Percentiles rank a stretch among this genome's conserved stretches.
These are phyloP conservation scores for Orbilia oligospora DNA, from an alignment of 2,329 filamentous ascomycete genomes.

Conservation along the genomic window DNA sequence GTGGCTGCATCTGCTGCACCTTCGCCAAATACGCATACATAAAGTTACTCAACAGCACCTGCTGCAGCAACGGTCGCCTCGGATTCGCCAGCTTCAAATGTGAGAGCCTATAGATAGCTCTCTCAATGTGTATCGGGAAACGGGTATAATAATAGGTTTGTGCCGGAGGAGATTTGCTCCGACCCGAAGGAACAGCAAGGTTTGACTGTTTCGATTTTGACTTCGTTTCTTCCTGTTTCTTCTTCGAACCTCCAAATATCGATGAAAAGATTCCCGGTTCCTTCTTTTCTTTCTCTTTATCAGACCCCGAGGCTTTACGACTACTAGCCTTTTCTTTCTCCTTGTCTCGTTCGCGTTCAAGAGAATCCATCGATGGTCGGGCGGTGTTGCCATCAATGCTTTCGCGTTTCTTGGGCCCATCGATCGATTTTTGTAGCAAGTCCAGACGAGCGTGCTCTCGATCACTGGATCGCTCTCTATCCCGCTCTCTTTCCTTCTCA, in stretches of 20 bases:
- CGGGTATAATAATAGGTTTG: conserved; percentile 94
- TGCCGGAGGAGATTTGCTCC: conserved; percentile 69
- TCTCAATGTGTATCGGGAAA: conserved; percentile 94
- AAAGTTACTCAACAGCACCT: conserved; percentile 97
- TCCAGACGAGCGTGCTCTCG: conserved; percentile 80
- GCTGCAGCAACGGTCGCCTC: conserved; percentile 88
- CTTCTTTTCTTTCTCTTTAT: conserved; percentile 82
- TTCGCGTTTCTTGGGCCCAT: conserved; percentile 80
- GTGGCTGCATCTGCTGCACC: conserved; percentile 96
- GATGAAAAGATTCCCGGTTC: conserved; percentile 95
- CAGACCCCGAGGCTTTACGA: conserved; percentile 75
- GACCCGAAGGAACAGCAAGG: conserved; percentile 74
- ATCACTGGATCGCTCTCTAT: conserved; percentile 72
- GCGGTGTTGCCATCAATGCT: conserved; percentile 85
- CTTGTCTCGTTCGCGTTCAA: conserved; percentile 87
- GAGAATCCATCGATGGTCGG: conserved; percentile 75
- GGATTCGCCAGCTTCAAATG: conserved; percentile 99
- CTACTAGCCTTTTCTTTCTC: conserved; percentile 69
- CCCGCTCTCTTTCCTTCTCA: conserved; percentile 72
- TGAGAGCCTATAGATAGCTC: conserved; percentile 98
- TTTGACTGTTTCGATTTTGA: conserved; percentile 75
- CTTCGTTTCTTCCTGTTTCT: conserved; percentile 71
- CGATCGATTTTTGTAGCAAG: conserved; percentile 88
- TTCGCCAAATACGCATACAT: conserved; percentile 99
- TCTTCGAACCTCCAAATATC: conserved; percentile 90